Base-by-base conservation (phyloP, 495 filamentous ascomycete species). In the Penicillium mononematosum region DNA sequence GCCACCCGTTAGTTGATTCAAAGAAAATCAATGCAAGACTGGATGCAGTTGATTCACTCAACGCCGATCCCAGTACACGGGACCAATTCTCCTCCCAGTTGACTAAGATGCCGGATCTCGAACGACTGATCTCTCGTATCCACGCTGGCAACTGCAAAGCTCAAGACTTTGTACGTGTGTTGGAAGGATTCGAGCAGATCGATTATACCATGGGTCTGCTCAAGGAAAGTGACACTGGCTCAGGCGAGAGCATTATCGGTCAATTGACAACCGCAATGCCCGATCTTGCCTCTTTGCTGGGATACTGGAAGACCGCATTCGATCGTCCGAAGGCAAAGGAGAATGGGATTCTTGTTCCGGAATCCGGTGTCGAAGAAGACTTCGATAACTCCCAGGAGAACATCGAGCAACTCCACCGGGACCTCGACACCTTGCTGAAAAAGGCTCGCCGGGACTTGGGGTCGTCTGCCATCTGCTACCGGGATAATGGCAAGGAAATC, bases 151-250 rank as follows among this genome's bases (percentile, higher is more conserved):
- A 83, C 29, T 96, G 92, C 75, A 91, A 85, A 64, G 83, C 92
- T 0, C 86, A 91, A 41, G 94, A 98, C 69, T 99, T 99, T 65
- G 84, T 96, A 22, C 85, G 83, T n/a, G 93, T 98, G 4, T 78
- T 99, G 0, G 92, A 99, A 65, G 95, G 95, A 0, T 99, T 98
- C 65, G 95, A 98, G 72, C 93, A 96, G 70, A 96, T 98, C 17
- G 91, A 95, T 43, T 90, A 92, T 66, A 94, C 89, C 0, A 90
- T 96, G 81, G 82, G 83, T 56, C 80, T 96, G 12, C 81, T 97
- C 1, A 78, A 80, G 29, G 78, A 83, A 14, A 85, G 89, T 65
- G 86, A 85, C 25, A 69, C 78, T 2, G 90, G 88, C 2, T 55
- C 53, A 17, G 19, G 29, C 5, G 53, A 55, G 39, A 88, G 91